Evolutionary conservation across 805 yeast genomes (phyloP).

Genomic region (Grigorovia jiainica): DNA sequence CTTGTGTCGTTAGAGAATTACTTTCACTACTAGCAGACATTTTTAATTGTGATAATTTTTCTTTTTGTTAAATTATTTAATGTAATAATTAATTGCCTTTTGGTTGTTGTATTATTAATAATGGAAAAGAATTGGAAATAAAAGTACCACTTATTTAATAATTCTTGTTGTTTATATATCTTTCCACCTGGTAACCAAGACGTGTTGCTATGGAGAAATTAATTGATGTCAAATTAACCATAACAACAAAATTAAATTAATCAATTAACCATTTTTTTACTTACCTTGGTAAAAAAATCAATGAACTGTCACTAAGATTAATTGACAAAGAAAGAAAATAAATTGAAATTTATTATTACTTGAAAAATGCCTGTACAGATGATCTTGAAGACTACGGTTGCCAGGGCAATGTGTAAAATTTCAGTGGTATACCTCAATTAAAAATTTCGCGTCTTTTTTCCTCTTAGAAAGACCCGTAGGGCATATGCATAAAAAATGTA

Average conservation of each 20-base stretch:
- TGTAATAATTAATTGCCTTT: background rate
- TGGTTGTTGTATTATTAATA: too few relatives aligned
- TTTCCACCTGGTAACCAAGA: background rate
- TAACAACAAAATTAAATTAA: too few relatives aligned
- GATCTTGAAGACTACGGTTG: background rate
- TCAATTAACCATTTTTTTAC: background rate
- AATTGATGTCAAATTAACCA: background rate
- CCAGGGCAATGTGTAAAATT: background rate
- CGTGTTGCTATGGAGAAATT: background rate
- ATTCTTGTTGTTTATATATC: background rate
- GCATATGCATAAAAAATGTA: background rate
- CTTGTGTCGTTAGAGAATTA: background rate
- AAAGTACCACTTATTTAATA: background rate
- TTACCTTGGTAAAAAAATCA: background rate
- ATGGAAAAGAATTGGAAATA: background rate
- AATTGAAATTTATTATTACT: background rate
- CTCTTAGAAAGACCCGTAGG: background rate
- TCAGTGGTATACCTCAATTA: background rate
- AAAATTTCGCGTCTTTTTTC: background rate
- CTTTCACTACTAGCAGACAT: background rate
- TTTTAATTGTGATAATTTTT: background rate
- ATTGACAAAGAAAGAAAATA: background rate
- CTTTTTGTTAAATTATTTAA: background rate
- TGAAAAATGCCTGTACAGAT: background rate
- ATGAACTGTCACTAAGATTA: background rate